Conservation (phyloP, 2,329 filamentous ascomycete genomes). For the Penicillium sp. region DNA sequence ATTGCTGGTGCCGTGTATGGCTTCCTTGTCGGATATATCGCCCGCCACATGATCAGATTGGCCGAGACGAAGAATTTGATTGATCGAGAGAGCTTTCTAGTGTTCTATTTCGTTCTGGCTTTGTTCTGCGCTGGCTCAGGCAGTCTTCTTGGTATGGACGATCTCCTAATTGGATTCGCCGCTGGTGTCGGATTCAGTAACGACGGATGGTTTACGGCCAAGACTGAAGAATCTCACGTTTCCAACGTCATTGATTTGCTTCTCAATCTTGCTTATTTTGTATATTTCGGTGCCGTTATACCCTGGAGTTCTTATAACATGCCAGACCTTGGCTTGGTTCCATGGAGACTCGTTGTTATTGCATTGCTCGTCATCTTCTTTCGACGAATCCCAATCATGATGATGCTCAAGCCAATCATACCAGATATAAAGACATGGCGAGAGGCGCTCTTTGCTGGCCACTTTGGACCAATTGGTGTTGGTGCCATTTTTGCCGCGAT, state of each 20-base stretch:
- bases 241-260: conserved; percentile 98
- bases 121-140: conserved; percentile 94
- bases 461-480: conserved; percentile 96
- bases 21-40: conserved; percentile 81
- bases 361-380: conserved; percentile 93
- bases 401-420: conserved; percentile 84
- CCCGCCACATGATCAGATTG: conserved; percentile 81
- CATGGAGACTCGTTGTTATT: conserved; percentile 90
- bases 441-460: conserved; percentile 91
- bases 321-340: conserved; percentile 65
- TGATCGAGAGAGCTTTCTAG: conserved; percentile 93
- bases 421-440: conserved; percentile 98
- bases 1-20: conserved; percentile 87
- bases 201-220: conserved; percentile 97
- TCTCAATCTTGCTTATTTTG: conserved; percentile 96
- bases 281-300: conserved; percentile 95
- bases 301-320: conserved; percentile 91
- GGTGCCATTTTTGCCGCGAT: conserved; percentile 95
- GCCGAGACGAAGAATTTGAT: conserved; percentile 83
- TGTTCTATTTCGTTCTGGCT: conserved; percentile 96
- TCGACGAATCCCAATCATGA: conserved; percentile 92
- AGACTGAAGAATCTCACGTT: conserved; percentile 96
- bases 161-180: conserved; percentile 89
- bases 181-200: conserved; percentile 99
- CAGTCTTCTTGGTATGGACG: conserved; percentile 85